Evolutionary conservation across 2,329 filamentous ascomycete genomes (phyloP), one percentile per base, ranked within the genome.

Genomic region (Rhinocladiella similis): DNA sequence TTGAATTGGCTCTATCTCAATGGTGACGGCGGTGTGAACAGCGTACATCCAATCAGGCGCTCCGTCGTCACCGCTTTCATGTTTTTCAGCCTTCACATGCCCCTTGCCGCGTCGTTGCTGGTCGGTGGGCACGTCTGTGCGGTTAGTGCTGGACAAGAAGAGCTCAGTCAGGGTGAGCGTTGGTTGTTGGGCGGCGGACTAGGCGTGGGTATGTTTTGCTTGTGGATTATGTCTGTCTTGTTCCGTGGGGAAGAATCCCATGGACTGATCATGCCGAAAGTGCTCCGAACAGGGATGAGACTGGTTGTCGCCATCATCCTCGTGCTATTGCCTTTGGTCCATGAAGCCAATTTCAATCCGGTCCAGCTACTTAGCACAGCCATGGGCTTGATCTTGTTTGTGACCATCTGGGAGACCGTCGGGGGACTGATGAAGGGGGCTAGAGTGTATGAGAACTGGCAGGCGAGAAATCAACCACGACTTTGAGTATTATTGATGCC

Each of bases 1-100:
- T 68, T 80, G 49, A 80, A 80, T 55, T 80, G 76, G 76, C 64
- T 80, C 47, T 80, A 80, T 53, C 72, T 77, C 19, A 77, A 77
- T 54, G 75, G 75, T 33, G 77, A 80, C 51, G 77, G 78, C 13
- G 75, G 76, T n/a, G 56, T 78, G 7, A 63, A 74, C 16, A 70
- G 68, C 10, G 73, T 72, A 6, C 77, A 80, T 58, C 76, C 77
- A 0, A 70, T 80, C 43, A 71, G 76, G 14, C 67, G 77, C 38
- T 77, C 71, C 16, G 72, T 75, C 0, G 73, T 68, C 65, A 76
- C 75, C 4, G 75, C 75, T 0, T 78, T 79, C 58, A 68, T 80
- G 77, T 69, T 75, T 76, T 48, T 62, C 75, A 16, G 65, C 13
- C 25, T 79, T 14, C 77, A 79, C 49, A 63, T 79, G 10, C 77